A percentile compares a stretch with the other conserved stretches of the same genome.
These are phyloP conservation scores for Bipolaris cookei DNA, from an alignment of 2,329 filamentous ascomycete species.

Conservation along the genomic window DNA sequence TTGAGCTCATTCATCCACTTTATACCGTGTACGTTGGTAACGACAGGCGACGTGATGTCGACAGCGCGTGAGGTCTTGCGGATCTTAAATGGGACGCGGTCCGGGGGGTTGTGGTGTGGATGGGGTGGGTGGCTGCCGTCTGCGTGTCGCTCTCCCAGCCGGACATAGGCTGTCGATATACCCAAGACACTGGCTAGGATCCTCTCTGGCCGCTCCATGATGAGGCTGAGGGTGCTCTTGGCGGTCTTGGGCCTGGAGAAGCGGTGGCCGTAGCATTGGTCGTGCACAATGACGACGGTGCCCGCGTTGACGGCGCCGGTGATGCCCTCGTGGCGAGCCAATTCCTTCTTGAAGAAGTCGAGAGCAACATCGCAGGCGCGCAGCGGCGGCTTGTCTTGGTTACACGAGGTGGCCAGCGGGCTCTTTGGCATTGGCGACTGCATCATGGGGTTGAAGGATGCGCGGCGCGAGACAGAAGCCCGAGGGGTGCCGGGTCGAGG, in stretches of 20 bases:
- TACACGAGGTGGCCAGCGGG: constrained; percentile 45
- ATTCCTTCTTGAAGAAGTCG: constrained; percentile 72
- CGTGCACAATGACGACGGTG: constrained; percentile 85
- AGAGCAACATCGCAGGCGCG: constrained; percentile 68
- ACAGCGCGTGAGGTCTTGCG: constrained; percentile 77
- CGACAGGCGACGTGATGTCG: constrained; percentile 73
- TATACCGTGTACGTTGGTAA: constrained; percentile 87
- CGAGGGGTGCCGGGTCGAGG: constrained; percentile 44
- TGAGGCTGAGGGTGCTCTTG: constrained; percentile 72
- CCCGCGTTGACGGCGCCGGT: constrained; percentile 54
- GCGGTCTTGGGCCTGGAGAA: constrained; percentile 83
- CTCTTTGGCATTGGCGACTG: constrained; percentile 51
- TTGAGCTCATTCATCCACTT: constrained; percentile 95
- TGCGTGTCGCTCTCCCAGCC: constrained; percentile 80
- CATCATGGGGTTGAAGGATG: constrained; percentile 53
- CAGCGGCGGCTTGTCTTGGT: constrained; percentile 50
- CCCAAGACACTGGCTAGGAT: constrained; percentile 84
- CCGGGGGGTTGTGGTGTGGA: constrained; percentile 65
- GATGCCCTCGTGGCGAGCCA: constrained; percentile 64
- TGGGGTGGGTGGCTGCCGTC: constrained; percentile 72
- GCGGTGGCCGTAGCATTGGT: constrained; percentile 93
- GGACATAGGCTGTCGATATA: constrained; percentile 84
- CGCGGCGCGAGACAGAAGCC: constrained; percentile 49
- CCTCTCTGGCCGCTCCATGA: constrained; percentile 92
- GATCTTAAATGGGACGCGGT: constrained; percentile 79